Evolutionary conservation across 345 rosid species (phyloP).

Genomic region (Carallia brachiata): DNA sequence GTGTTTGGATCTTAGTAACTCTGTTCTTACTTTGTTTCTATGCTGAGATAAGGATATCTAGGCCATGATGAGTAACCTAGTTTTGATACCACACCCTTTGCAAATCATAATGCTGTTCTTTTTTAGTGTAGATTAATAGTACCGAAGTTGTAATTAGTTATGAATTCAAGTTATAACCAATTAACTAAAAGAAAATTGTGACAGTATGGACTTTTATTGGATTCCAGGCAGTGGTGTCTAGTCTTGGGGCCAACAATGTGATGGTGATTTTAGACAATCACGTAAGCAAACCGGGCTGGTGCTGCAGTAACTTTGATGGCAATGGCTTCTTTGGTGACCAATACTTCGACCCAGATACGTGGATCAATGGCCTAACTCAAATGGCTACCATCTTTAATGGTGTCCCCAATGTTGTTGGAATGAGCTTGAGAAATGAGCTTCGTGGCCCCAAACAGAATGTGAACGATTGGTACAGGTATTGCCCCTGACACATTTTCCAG

Average conservation of each 20-base stretch:
- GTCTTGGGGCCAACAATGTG: conserved; percentile 61
- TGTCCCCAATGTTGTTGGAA: conserved; percentile 66
- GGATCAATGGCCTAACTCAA: conserved; percentile 62
- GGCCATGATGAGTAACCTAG: no score
- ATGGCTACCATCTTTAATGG: conserved; percentile 73
- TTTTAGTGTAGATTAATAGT: no score
- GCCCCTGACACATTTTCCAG: not conserved
- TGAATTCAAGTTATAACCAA: no score
- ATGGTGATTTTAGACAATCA: conserved; percentile 95
- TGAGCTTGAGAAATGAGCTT: conserved; percentile 95
- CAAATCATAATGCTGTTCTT: no score
- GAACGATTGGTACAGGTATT: conserved; percentile 84
- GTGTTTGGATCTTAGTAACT: no score
- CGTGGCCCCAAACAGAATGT: conserved; percentile 78
- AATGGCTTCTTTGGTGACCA: conserved; percentile 94
- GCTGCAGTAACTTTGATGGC: conserved; percentile 68
- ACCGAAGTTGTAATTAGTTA: no score
- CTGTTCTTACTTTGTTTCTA: no score
- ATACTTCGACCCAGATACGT: conserved; percentile 63
- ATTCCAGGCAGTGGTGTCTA: conserved; percentile 76
- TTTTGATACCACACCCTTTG: no score
- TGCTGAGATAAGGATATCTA: no score
- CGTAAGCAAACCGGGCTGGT: conserved; percentile 92
- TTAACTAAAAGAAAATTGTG: no score
- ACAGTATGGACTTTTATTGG: not conserved